Evolutionary conservation across 176 grass and related monocot genomes (phyloP).

Genomic region (Tuctoria greenei): DNA sequence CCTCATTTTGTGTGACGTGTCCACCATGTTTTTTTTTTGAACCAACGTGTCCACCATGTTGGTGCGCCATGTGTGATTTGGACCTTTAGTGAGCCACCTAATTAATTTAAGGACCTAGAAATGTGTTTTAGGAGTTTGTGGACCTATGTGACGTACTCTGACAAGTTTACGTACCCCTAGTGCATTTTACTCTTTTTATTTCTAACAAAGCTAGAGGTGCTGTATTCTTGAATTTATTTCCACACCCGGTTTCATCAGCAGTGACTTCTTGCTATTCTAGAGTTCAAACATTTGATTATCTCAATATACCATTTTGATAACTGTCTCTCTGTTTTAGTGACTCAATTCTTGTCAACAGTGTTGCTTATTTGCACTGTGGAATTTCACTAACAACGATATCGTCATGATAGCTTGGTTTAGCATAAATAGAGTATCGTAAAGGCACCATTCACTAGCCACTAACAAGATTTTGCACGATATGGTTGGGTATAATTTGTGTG

Average conservation of each 20-base stretch:
- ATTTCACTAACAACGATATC: neutral
- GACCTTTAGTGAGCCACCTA: too few relatives aligned
- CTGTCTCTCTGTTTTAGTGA: neutral
- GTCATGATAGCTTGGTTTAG: neutral
- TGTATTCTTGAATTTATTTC: too few relatives aligned
- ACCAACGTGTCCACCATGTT: too few relatives aligned
- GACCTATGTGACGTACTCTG: too few relatives aligned
- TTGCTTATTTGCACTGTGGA: neutral
- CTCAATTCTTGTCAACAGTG: neutral
- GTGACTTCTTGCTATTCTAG: neutral
- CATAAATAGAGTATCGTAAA: neutral
- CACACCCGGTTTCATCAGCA: too few relatives aligned
- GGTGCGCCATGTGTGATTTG: too few relatives aligned
- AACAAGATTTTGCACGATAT: neutral
- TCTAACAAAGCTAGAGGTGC: neutral
- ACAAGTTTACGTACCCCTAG: too few relatives aligned
- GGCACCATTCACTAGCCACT: neutral
- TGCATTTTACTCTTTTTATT: too few relatives aligned
- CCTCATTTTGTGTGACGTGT: too few relatives aligned
- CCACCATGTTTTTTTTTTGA: too few relatives aligned
- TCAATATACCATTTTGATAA: neutral
- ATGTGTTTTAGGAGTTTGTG: too few relatives aligned
- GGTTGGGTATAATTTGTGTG: neutral
- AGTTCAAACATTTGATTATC: constrained; percentile 4
- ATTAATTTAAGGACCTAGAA: too few relatives aligned